Percentiles rank a stretch among this genome's conserved stretches.
Evolutionary conservation across 768 basidiomycete genomes (phyloP).

Genomic region (Hygrophoropsis aurantiaca): DNA sequence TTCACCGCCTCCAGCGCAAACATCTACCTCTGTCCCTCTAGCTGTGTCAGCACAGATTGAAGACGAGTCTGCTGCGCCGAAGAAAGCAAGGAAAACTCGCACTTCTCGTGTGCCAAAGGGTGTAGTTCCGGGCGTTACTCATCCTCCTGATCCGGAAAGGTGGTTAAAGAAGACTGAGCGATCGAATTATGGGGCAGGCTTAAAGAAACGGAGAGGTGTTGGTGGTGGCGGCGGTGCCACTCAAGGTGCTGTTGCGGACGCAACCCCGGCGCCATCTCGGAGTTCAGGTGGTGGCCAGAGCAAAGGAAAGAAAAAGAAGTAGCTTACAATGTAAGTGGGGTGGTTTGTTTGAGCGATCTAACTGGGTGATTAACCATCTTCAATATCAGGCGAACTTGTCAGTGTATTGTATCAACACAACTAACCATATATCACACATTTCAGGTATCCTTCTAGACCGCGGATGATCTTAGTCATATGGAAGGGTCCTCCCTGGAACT

Average conservation of each 20-base stretch:
- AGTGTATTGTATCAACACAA: too few species aligned
- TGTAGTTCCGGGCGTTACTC: conserved; percentile 77
- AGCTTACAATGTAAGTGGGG: conserved; percentile 12
- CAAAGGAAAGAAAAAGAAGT: conserved; percentile 74
- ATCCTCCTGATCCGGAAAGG: conserved; percentile 81
- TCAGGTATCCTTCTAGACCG: too few species aligned
- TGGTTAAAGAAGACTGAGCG: conserved; percentile 89
- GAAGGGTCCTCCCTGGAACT: too few species aligned
- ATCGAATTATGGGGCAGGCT: conserved; percentile 50
- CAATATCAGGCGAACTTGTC: too few species aligned
- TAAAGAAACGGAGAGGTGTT: conserved; percentile 51
- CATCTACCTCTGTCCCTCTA: conserved; percentile 21
- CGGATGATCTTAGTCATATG: too few species aligned
- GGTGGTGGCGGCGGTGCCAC: conserved; percentile 64
- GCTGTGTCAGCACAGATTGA: conserved; percentile 25
- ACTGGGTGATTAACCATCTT: conserved; percentile 10
- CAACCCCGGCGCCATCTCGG: conserved; percentile 23
- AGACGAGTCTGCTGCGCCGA: conserved; percentile 36
- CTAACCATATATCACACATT: too few species aligned
- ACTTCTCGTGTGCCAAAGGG: conserved; percentile 70
- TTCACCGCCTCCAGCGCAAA: conserved; percentile 52
- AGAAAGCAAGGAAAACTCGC: conserved; percentile 49
- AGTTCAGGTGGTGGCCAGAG: conserved; percentile 37
- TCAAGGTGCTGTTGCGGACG: conserved; percentile 49
- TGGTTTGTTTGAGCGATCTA: conserved; percentile 5